Conservation (phyloP, 306 rosid genomes). For the Mucuna pruriens region DNA sequence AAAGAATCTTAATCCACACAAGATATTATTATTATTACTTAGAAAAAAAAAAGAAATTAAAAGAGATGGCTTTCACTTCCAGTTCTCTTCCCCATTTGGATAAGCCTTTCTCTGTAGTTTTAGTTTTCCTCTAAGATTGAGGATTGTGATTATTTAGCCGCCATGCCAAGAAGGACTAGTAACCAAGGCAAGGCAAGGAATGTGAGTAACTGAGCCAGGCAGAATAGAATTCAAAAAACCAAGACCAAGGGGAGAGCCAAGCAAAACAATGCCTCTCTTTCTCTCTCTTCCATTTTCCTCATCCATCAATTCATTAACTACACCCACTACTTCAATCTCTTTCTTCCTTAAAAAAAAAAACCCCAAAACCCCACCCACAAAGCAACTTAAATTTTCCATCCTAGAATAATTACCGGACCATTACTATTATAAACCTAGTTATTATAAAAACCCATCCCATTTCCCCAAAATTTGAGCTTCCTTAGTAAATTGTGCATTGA, state of each 20-base stretch:
- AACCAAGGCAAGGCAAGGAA: constrained; percentile 70
- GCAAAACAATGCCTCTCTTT: background rate
- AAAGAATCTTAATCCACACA: constrained; percentile 63
- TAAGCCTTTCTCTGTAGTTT: constrained; percentile 2
- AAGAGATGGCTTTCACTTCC: background rate
- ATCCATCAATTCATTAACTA: background rate
- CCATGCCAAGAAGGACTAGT: constrained; percentile 48
- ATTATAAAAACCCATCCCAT: constrained; percentile 51
- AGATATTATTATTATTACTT: background rate
- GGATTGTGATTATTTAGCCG: background rate
- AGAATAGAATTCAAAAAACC: constrained; percentile 41
- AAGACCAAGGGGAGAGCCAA: background rate
- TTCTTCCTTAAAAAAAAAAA: background rate
- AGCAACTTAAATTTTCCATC: constrained; percentile 14
- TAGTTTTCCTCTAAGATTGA: background rate
- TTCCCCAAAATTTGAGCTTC: constrained; percentile 47
- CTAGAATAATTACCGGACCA: constrained; percentile 27
- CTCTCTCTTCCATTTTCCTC: background rate
- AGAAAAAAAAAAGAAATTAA: background rate
- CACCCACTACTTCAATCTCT: background rate
- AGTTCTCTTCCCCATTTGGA: constrained; percentile 45
- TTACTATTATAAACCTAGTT: constrained; percentile 20
- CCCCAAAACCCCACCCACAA: constrained; percentile 45
- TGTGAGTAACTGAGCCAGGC: constrained; percentile 49
- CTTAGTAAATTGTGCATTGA: constrained; percentile 40